These are phyloP conservation scores for Kwoniella shivajii DNA, from an alignment of 1,284 basidiomycete species.

Conservation along the genomic window DNA sequence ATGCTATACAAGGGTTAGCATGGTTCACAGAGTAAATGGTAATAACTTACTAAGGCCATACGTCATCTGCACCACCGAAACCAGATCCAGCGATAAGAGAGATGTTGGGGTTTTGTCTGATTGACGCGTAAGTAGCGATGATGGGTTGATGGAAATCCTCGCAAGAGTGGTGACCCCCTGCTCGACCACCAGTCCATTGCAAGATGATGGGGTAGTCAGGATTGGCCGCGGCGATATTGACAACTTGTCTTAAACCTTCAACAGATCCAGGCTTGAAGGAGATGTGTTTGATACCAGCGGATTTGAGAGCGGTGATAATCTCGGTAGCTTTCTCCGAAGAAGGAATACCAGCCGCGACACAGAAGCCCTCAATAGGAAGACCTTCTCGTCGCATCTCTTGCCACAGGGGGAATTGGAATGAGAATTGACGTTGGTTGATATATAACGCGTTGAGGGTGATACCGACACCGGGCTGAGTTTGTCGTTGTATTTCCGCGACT, in stretches of 20 bases:
- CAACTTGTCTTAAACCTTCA: conserved; percentile 94
- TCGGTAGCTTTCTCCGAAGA: conserved; percentile 90
- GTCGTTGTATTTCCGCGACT: conserved; percentile 81
- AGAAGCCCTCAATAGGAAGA: conserved; percentile 94
- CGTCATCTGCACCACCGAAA: conserved; percentile 91
- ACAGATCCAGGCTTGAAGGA: conserved; percentile 97
- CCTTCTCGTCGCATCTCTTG: conserved; percentile 96
- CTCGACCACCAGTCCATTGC: conserved; percentile 98
- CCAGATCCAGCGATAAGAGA: conserved; percentile 93
- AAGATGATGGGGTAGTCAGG: conserved; percentile 97
- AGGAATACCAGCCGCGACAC: conserved; percentile 94
- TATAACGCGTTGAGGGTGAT: conserved; percentile 94
- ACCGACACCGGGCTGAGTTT: conserved; percentile 82
- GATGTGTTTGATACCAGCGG: conserved; percentile 87
- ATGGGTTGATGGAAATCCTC: conserved; percentile 99
- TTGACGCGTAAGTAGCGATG: conserved; percentile 82
- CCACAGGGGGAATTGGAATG: conserved; percentile 96
- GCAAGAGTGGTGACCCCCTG: conserved; percentile 97
- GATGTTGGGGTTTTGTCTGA: conserved; percentile 87
- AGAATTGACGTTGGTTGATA: conserved; percentile 97
- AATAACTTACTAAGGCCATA: conserved; percentile 77
- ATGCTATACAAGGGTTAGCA: conserved; percentile 54
- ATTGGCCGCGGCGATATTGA: conserved; percentile 92
- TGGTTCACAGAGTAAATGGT: neutral
- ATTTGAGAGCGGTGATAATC: conserved; percentile 76